These are phyloP conservation scores for Parasitella parasitica DNA, from an alignment of 371 early-diverging fungal genomes.

Conservation along the genomic window DNA sequence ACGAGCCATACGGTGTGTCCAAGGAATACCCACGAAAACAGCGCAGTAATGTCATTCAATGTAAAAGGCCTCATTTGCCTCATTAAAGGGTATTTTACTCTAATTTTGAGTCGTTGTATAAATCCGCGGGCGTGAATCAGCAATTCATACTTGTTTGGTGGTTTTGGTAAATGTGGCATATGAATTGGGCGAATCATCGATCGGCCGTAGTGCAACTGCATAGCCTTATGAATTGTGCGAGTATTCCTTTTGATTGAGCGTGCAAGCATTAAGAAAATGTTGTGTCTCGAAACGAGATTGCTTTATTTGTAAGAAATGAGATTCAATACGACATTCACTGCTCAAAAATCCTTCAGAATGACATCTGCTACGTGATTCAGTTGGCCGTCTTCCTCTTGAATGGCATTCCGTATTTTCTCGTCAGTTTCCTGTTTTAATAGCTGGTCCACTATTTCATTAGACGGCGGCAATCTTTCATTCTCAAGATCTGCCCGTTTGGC, in stretches of 20 bases:
- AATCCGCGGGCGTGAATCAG: conserved; percentile 50
- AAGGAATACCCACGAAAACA: conserved; percentile 89
- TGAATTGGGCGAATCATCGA: background rate
- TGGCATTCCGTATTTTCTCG: conserved; percentile 46
- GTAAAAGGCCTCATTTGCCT: conserved; percentile 78
- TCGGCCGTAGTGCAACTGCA: background rate
- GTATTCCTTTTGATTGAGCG: background rate
- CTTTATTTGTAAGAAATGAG: background rate
- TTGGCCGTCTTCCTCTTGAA: conserved; percentile 41
- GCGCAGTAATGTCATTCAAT: conserved; percentile 85
- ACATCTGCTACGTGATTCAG: conserved; percentile 48
- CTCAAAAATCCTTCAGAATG: conserved; percentile 25
- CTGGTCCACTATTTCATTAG: conserved; percentile 52
- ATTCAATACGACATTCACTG: background rate
- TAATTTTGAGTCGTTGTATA: conserved; percentile 53
- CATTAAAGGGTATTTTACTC: conserved; percentile 61
- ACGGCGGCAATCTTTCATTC: conserved; percentile 92
- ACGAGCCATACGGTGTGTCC: conserved; percentile 84
- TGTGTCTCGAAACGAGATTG: background rate
- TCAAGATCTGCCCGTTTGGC: conserved; percentile 87
- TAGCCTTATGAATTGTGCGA: background rate
- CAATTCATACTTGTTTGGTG: conserved; percentile 37
- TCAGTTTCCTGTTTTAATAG: conserved; percentile 51
- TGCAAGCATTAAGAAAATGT: background rate
- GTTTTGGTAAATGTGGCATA: background rate